Conservation (phyloP, 1,284 basidiomycete genomes). For the Malassezia caprae region DNA sequence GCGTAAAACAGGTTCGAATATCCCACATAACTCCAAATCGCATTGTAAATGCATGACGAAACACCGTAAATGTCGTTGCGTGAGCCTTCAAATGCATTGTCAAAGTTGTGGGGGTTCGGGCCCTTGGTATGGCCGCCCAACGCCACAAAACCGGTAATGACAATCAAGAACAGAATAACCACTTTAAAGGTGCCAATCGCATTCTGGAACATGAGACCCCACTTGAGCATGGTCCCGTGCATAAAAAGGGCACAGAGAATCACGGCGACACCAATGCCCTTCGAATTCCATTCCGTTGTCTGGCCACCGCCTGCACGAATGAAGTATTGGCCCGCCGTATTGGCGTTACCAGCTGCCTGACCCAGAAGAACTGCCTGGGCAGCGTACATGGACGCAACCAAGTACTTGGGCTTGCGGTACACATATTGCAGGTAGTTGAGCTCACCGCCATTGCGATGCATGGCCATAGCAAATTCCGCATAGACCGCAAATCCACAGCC, state of each 20-base stretch:
- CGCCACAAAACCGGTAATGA: constrained; percentile 55
- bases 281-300: constrained; percentile 53
- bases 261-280: constrained; percentile 58
- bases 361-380: constrained; percentile 58
- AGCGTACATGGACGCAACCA: constrained; percentile 58
- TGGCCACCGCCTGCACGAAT: constrained; percentile 53
- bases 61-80: constrained; percentile 50
- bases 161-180: constrained; percentile 55
- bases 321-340: constrained; percentile 54
- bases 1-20: constrained; percentile 56
- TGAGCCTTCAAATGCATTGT: constrained; percentile 53
- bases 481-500: constrained; percentile 59
- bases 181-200: constrained; percentile 60
- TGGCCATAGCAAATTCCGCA: constrained; percentile 62
- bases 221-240: constrained; percentile 56
- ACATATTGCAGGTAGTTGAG: constrained; percentile 66
- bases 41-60: constrained; percentile 34
- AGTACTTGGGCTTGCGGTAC: constrained; percentile 57
- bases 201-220: constrained; percentile 61
- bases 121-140: constrained; percentile 53
- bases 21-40: constrained; percentile 56
- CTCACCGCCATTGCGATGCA: constrained; percentile 63
- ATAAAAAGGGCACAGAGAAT: constrained; percentile 50
- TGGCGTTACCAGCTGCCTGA: constrained; percentile 57
- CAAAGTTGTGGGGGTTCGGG: constrained; percentile 53